These are phyloP conservation scores for Trifolium dubium DNA, from an alignment of 306 rosid genomes.

Conservation along the genomic window DNA sequence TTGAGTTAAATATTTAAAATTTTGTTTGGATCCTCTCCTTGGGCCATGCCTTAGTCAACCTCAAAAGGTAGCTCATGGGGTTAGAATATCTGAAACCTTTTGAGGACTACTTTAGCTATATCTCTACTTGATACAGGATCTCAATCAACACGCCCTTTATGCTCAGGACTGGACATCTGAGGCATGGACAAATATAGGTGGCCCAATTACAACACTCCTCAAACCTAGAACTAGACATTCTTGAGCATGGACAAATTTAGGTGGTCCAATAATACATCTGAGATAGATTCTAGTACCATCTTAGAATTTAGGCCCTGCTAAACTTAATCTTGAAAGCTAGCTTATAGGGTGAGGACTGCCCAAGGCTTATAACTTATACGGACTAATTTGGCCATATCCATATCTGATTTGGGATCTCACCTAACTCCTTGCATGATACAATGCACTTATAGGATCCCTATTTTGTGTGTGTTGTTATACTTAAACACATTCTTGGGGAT, in stretches of 20 bases:
- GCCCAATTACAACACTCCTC: not conserved
- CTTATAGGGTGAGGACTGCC: not conserved
- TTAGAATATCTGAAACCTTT: slow-evolving; percentile 8
- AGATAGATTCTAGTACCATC: not conserved
- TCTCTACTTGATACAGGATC: not conserved
- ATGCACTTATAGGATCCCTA: not conserved
- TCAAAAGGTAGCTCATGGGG: not conserved
- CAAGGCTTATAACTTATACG: not conserved
- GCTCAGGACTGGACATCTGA: not conserved
- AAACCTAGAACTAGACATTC: not conserved
- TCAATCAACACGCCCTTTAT: not conserved
- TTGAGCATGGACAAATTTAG: not conserved
- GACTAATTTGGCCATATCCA: not conserved
- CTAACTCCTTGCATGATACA: slow-evolving; percentile 36
- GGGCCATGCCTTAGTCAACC: not conserved
- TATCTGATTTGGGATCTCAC: not conserved
- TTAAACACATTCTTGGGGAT: slow-evolving; percentile 5
- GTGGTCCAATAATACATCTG: not conserved
- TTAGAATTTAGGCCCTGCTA: not conserved
- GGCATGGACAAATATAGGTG: not conserved
- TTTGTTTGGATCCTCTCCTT: slow-evolving; percentile 13
- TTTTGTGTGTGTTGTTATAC: slow-evolving; percentile 8
- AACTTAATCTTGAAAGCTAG: not conserved
- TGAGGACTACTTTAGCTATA: not conserved
- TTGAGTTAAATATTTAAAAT: not conserved